Evolutionary conservation across 106 monocot genomes (phyloP).

Genomic region (Dendrobium huoshanense): DNA sequence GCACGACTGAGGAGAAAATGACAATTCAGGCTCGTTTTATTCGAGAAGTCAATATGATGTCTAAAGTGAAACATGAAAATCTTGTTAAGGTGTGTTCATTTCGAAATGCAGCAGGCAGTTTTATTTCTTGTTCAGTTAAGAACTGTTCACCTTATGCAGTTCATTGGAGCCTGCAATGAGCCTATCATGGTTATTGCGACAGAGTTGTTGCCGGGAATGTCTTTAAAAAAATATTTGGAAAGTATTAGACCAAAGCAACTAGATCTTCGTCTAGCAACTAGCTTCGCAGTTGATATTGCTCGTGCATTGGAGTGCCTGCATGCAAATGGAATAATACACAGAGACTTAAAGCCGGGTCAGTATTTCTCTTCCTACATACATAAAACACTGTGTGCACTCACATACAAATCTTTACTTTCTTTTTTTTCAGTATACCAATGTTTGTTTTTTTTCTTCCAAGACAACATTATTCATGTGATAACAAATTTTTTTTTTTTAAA

Average conservation of each 20-base stretch:
- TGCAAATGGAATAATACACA: conserved; percentile 96
- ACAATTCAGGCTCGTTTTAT: conserved; percentile 71
- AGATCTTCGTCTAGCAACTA: conserved; percentile 48
- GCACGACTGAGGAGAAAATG: conserved; percentile 57
- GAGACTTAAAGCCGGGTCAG: conserved; percentile 99
- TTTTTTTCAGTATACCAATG: background rate
- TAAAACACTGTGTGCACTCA: background rate
- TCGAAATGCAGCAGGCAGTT: background rate
- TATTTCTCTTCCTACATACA: conserved; percentile 11
- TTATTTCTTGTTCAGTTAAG: background rate
- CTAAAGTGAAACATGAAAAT: conserved; percentile 86
- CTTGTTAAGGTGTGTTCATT: conserved; percentile 76
- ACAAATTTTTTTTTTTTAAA: too few species aligned
- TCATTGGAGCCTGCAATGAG: conserved; percentile 98
- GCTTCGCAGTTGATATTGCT: conserved; percentile 88
- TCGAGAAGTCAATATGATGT: conserved; percentile 97
- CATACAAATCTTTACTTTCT: background rate
- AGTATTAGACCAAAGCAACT: conserved; percentile 58
- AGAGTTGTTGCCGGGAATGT: conserved; percentile 84
- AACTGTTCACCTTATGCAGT: conserved; percentile 31
- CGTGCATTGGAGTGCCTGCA: conserved; percentile 93
- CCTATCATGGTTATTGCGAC: conserved; percentile 93
- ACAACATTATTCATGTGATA: background rate
- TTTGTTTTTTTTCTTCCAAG: background rate
- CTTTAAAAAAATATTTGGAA: conserved; percentile 73